Base-by-base conservation (phyloP, 1,139 yeast genomes). In the Kurtzmaniella quercitrusa region DNA sequence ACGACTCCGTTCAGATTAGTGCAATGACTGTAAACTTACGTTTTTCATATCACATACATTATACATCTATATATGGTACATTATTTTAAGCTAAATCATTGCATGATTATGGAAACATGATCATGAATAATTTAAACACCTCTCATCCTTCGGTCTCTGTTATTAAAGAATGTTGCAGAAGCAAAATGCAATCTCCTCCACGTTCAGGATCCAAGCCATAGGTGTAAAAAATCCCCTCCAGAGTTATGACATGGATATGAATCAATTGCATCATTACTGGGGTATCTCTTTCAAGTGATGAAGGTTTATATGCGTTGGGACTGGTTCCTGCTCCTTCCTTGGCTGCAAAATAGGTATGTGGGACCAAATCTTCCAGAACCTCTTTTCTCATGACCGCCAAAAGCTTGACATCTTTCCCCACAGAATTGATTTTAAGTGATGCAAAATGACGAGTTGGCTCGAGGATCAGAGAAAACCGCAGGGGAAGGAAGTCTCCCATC, bases 361-460 rank as follows among this genome's bases (percentile, higher is more conserved):
- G 72, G 2, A 69, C 67, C 31, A 63, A 49, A 47, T 68, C 73
- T 36, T 64, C 67, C 42, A 58, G 63, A n/a, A 73, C 48, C 40
- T 71, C 78, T 43, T 63, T 68, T 17, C 73, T 75, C 54, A 82
- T 73, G 4, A 79, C 78, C 2, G 85, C 86, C 34, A 81, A 79
- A 3, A 84, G 76, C 53, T 78, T 78, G n/a, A 78, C 77, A 45
- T 82, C 86, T 46, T 73, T 73, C n/a, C 68, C 66, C 15, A 76
- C 67, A 2, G 83, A 73, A 10, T 93, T 95, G 19, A 93, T 80
- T 60, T 90, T 91, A 54, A 93, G 72, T 19, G 90, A 89, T 0
- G 98, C 98, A 74, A 93, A 93, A 58, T 91, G 97, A 45, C 98
- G 75, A 15, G 89, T 85, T 8, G 97, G 96, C 59, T 91, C 97